Evolutionary conservation across 176 grass and related monocot genomes (phyloP).

Genomic region (Oryza rufipogon): DNA sequence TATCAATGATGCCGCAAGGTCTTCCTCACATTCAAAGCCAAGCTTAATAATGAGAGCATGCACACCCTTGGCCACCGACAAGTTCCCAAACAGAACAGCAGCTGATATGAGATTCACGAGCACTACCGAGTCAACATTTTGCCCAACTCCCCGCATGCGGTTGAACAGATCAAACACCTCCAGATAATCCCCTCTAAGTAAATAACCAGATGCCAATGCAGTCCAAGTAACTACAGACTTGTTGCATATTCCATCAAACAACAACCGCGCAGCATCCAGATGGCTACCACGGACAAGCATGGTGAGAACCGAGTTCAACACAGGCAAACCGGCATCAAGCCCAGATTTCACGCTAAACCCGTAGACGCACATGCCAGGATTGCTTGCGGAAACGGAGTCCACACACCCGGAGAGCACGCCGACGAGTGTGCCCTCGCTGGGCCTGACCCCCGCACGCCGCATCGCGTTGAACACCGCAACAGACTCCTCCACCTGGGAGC

Average conservation of each 20-base stretch:
- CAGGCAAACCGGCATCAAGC: constrained; percentile 35
- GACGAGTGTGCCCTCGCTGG: constrained; percentile 46
- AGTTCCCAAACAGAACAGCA: constrained; percentile 35
- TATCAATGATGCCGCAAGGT: constrained; percentile 50
- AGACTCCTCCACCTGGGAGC: constrained; percentile 21
- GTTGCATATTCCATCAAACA: constrained; percentile 48
- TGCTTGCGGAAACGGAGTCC: constrained; percentile 5
- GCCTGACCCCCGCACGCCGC: constrained; percentile 24
- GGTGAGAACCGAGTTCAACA: constrained; percentile 54
- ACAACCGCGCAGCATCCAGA: constrained; percentile 16
- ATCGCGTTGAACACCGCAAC: constrained; percentile 50
- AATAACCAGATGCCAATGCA: constrained; percentile 50
- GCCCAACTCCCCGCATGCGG: constrained; percentile 27
- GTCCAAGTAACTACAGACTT: constrained; percentile 67
- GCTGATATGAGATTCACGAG: constrained; percentile 49
- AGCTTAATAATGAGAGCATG: constrained; percentile 50
- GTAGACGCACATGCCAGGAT: constrained; percentile 43
- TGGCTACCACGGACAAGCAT: constrained; percentile 44
- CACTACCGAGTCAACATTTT: constrained; percentile 40
- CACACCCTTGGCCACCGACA: constrained; percentile 40
- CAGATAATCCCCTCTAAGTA: constrained; percentile 33
- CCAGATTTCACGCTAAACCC: constrained; percentile 53
- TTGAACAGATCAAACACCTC: constrained; percentile 59
- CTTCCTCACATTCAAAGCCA: constrained; percentile 44
- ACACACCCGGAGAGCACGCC: constrained; percentile 44